Evolutionary conservation across 352 stramenopile genomes (phyloP), one percentile per base, ranked within the genome.

Genomic region (Globisporangium parvum): DNA sequence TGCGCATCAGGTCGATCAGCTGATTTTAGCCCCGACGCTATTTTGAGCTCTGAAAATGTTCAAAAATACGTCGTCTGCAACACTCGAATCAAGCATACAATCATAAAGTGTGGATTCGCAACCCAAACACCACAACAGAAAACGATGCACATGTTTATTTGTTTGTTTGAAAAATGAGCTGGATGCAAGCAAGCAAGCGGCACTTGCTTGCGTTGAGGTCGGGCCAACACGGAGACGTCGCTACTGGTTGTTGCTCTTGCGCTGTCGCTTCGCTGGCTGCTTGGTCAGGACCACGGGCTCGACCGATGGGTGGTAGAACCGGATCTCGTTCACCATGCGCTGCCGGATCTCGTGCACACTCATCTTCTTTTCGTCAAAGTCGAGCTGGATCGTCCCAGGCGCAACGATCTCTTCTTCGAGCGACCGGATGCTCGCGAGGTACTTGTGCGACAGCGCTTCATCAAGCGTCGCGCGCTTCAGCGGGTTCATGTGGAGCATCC

Each of bases 401-500:
- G 84, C 80, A n/a, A 92, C 77, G 39, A 91, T 87, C 49, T 94
- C 84, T 55, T 94, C 84, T 54, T 94, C 84, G 9, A 94, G 70
- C 31, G 80, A 89, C 35, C 84, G 78, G 65, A 94, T 94, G 56
- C 78, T 91, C 21, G 80, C 81, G 31, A 94, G 54, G 59, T 94
- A 94, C 65, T 88, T 88, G 71, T 94, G 84, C 42, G 75, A 81
- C 14, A 94, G 59, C 23, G 84, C 84, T 51, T 94, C 80, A 48
- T 94, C 84, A 11, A 94, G 59, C 6, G 77, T 91, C 21, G 78
- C 80, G 28, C 84, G 81, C 60, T 92, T 94, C 35, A 70, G 62
- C 9, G 84, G 84, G 55, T 94, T 94, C 81, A 94, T 94, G 23
- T 88, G 81, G 42, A 94, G 75, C 84, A 94, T 94, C 66, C 73